phyloP scores from a whole-genome alignment of 306 rosid species.

The Fragaria iinumae region DNA sequence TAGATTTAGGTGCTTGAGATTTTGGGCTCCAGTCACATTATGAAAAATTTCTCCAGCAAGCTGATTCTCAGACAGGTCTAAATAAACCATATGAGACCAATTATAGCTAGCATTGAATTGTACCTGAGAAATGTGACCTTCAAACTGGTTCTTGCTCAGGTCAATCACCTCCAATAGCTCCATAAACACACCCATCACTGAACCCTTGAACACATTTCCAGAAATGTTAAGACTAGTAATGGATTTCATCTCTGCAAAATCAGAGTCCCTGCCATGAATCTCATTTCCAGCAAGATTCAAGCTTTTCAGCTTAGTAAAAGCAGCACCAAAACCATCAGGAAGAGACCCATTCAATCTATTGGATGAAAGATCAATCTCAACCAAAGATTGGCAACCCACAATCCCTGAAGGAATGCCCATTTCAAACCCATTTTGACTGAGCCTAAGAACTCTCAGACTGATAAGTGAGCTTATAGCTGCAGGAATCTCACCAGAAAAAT shows the following conservation, averaged over 20 bases:
- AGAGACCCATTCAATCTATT: conserved; percentile 72
- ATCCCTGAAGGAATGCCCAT: conserved; percentile 62
- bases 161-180: conserved; percentile 69
- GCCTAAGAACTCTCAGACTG: conserved; percentile 56
- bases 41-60: conserved; percentile 73
- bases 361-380: conserved; percentile 69
- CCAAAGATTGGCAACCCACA: conserved; percentile 57
- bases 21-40: conserved; percentile 45
- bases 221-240: conserved; percentile 69
- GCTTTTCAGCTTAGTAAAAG: conserved; percentile 68
- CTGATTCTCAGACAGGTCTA: conserved; percentile 85
- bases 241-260: conserved; percentile 61
- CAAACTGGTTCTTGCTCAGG: conserved; percentile 86
- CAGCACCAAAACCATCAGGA: conserved; percentile 79
- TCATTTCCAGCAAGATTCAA: conserved; percentile 79
- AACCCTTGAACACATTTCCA: conserved; percentile 75
- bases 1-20: conserved; percentile 70
- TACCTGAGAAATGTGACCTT: conserved; percentile 83
- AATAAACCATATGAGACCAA: conserved; percentile 75
- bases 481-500: conserved; percentile 75
- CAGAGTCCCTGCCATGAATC: conserved; percentile 51
- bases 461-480: conserved; percentile 56
- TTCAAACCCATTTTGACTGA: conserved; percentile 58
- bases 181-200: conserved; percentile 59
- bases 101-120: conserved; percentile 46